These are phyloP conservation scores for Clarireedia sp. DNA, from an alignment of 2,329 filamentous ascomycete species.

Conservation along the genomic window DNA sequence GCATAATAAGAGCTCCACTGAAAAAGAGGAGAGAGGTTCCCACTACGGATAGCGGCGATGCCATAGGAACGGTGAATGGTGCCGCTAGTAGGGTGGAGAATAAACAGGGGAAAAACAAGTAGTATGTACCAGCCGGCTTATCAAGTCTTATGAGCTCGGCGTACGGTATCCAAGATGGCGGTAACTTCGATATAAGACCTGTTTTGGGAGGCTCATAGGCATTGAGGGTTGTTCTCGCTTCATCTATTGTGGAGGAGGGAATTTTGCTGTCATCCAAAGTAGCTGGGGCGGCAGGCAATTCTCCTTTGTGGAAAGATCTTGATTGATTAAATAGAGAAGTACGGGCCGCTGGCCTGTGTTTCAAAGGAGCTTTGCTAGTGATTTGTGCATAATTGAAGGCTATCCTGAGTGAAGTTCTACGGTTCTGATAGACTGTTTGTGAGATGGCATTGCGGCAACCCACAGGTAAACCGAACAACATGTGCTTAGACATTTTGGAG, in stretches of 20 bases:
- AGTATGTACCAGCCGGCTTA: constrained; percentile 75
- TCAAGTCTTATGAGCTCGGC: constrained; percentile 74
- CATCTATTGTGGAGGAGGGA: not conserved
- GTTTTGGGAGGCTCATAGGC: constrained; percentile 48
- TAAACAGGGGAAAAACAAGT: constrained; percentile 77
- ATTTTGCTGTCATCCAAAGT: not conserved
- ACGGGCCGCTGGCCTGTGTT: not conserved
- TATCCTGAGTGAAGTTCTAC: not conserved
- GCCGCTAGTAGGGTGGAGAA: constrained; percentile 79
- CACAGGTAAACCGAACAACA: constrained; percentile 9
- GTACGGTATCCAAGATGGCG: constrained; percentile 66
- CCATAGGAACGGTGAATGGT: constrained; percentile 54
- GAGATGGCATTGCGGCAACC: constrained; percentile 9
- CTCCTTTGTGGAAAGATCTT: not conserved
- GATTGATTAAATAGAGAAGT: not conserved
- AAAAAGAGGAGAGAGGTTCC: constrained; percentile 64
- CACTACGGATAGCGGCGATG: constrained; percentile 51
- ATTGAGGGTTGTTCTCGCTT: not conserved
- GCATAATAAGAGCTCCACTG: constrained; percentile 73
- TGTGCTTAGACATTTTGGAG: constrained; percentile 1
- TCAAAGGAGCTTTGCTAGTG: not conserved
- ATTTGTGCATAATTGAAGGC: not conserved
- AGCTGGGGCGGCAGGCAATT: not conserved
- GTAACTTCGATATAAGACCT: constrained; percentile 63
- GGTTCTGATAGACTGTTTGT: not conserved